Conservation (phyloP, 2,329 filamentous ascomycete genomes). For the Chalaropsis ovoidea region DNA sequence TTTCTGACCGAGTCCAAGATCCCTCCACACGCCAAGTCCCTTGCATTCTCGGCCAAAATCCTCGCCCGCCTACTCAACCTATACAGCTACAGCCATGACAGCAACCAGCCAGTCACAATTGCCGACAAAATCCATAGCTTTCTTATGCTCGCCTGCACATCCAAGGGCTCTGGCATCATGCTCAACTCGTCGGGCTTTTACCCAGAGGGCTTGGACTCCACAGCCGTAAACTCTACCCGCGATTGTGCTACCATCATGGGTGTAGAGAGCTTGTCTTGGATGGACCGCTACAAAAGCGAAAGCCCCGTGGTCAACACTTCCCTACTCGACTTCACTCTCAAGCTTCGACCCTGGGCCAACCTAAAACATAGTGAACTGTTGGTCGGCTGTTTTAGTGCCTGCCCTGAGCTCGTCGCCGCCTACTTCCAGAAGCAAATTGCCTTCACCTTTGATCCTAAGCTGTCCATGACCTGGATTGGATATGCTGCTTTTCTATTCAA, state of each 20-base stretch:
- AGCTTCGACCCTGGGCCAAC: slow-evolving; percentile 72
- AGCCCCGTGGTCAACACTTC: slow-evolving; percentile 69
- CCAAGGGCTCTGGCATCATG: slow-evolving; percentile 60
- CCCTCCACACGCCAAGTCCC: slow-evolving; percentile 61
- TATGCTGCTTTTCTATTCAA: slow-evolving; percentile 84
- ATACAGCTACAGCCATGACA: slow-evolving; percentile 51
- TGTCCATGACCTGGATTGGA: slow-evolving; percentile 89
- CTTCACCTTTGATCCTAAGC: slow-evolving; percentile 82
- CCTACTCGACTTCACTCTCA: slow-evolving; percentile 67
- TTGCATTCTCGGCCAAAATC: slow-evolving; percentile 63
- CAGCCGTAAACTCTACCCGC: slow-evolving; percentile 32
- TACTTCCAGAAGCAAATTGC: slow-evolving; percentile 74
- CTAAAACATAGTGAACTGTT: slow-evolving; percentile 72
- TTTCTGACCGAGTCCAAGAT: slow-evolving; percentile 68
- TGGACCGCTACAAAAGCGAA: slow-evolving; percentile 54
- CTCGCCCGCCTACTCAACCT: slow-evolving; percentile 62
- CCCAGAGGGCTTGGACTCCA: slow-evolving; percentile 55
- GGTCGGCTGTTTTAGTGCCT: slow-evolving; percentile 65
- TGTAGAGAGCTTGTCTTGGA: slow-evolving; percentile 59
- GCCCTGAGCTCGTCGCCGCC: slow-evolving; percentile 76
- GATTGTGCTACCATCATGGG: slow-evolving; percentile 44
- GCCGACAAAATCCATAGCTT: slow-evolving; percentile 64
- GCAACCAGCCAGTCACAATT: slow-evolving; percentile 43
- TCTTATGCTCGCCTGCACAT: slow-evolving; percentile 64
- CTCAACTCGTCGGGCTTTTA: slow-evolving; percentile 76